Percentiles rank a stretch among this genome's conserved stretches.
These are phyloP conservation scores for Hymenoscyphus salicellus DNA, from an alignment of 2,329 filamentous ascomycete genomes.

Conservation along the genomic window DNA sequence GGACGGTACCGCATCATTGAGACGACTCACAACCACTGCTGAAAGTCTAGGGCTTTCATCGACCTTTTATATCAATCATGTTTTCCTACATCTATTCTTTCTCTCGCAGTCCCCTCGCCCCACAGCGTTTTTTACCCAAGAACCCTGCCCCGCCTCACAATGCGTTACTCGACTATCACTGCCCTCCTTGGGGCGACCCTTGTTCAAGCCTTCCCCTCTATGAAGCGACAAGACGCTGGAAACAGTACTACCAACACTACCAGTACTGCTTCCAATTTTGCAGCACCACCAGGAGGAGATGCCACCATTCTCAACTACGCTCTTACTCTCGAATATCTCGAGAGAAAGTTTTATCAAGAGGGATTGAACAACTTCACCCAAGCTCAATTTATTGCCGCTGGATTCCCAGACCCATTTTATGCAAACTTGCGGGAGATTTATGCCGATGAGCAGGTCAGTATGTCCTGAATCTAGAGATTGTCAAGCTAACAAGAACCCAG, in stretches of 20 bases:
- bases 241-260: neutral
- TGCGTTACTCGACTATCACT: slow-evolving; percentile 26
- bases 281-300: slow-evolving; percentile 23
- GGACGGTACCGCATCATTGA: neutral
- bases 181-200: slow-evolving; percentile 19
- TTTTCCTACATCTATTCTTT: neutral
- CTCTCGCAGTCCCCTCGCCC: neutral
- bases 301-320: slow-evolving; percentile 45
- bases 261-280: slow-evolving; percentile 19
- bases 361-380: slow-evolving; percentile 53
- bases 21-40: neutral
- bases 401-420: slow-evolving; percentile 51
- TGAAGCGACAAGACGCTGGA: slow-evolving; percentile 7
- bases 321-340: slow-evolving; percentile 54
- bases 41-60: neutral
- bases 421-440: slow-evolving; percentile 54
- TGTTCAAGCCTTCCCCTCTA: slow-evolving; percentile 18
- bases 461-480: neutral
- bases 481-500: neutral
- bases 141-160: slow-evolving; percentile 17
- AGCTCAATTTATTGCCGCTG: slow-evolving; percentile 50
- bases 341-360: slow-evolving; percentile 60
- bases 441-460: slow-evolving; percentile 45
- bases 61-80: neutral
- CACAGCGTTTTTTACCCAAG: neutral